These are phyloP conservation scores for Trichoderma endophyticum DNA, from an alignment of 2,329 filamentous ascomycete species.

Conservation along the genomic window DNA sequence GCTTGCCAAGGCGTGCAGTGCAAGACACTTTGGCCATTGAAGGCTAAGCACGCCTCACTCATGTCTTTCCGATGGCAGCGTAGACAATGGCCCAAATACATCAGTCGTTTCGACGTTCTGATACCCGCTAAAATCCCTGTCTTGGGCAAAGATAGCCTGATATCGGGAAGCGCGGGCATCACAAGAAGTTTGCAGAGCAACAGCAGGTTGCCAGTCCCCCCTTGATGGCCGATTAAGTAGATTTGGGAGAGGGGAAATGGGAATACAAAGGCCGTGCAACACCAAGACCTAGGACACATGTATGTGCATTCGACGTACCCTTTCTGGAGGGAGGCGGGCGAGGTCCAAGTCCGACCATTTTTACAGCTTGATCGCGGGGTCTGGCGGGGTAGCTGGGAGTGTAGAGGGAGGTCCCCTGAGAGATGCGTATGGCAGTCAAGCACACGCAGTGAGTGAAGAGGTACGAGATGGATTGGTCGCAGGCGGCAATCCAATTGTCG, in stretches of 20 bases:
- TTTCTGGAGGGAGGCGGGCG: slow-evolving; percentile 55
- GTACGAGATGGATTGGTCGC: neutral
- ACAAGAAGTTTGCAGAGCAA: neutral
- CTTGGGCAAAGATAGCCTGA: neutral
- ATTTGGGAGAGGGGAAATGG: neutral
- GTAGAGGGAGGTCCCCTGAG: neutral
- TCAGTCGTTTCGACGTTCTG: neutral
- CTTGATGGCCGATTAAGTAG: neutral
- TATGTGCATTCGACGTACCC: slow-evolving; percentile 54
- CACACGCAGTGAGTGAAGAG: neutral
- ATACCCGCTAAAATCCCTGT: neutral
- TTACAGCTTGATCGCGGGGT: slow-evolving; percentile 35
- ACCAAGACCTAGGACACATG: neutral
- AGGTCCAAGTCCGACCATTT: slow-evolving; percentile 52
- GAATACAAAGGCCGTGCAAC: neutral
- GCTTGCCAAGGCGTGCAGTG: neutral
- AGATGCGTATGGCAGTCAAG: neutral
- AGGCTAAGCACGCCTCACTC: neutral
- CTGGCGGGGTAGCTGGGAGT: slow-evolving; percentile 34
- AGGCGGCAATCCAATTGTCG: neutral
- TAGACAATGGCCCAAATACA: neutral
- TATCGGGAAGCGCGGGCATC: neutral
- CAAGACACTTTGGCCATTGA: neutral
- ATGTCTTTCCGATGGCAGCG: neutral
- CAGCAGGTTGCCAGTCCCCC: neutral